These are phyloP conservation scores for Lepidopterella palustris DNA, from an alignment of 495 filamentous ascomycete species.

Conservation along the genomic window DNA sequence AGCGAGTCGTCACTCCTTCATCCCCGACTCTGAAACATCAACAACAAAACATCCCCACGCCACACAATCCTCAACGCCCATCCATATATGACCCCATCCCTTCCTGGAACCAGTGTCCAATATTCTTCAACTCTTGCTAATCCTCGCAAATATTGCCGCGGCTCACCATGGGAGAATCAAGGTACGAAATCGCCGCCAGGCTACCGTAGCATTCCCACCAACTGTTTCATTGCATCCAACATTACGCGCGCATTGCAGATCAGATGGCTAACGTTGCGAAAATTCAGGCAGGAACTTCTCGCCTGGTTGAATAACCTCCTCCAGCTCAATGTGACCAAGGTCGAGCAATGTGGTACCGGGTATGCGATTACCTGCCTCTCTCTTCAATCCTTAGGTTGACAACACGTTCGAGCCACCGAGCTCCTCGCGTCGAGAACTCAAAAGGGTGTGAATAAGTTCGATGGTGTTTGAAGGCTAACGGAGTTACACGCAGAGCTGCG, in stretches of 20 bases:
- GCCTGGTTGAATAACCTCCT: slow-evolving; percentile 96
- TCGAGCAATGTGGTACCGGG: slow-evolving; percentile 99
- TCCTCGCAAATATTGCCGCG: not conserved
- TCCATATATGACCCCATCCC: not conserved
- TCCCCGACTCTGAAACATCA: not conserved
- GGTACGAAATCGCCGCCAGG: slow-evolving; percentile 14
- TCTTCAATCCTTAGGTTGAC: too few relatives aligned
- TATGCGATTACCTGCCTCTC: slow-evolving; percentile 47
- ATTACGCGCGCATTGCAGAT: not conserved
- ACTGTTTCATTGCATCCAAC: not conserved
- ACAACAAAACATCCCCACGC: not conserved
- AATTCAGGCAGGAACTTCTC: slow-evolving; percentile 82
- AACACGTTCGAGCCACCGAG: not conserved
- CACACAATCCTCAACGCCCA: not conserved
- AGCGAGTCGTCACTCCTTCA: not conserved
- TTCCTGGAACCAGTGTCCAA: not conserved
- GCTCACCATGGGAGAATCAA: slow-evolving; percentile 29
- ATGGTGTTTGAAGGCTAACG: not conserved
- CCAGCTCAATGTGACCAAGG: slow-evolving; percentile 93
- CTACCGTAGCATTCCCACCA: not conserved
- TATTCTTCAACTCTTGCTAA: not conserved
- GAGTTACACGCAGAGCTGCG: slow-evolving; percentile 60
- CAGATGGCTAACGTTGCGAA: not conserved
- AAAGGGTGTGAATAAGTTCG: not conserved
- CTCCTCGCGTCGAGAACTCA: not conserved